Evolutionary conservation across 140 eudicot genomes (phyloP).

Genomic region (Erigeron philadelphicus): DNA sequence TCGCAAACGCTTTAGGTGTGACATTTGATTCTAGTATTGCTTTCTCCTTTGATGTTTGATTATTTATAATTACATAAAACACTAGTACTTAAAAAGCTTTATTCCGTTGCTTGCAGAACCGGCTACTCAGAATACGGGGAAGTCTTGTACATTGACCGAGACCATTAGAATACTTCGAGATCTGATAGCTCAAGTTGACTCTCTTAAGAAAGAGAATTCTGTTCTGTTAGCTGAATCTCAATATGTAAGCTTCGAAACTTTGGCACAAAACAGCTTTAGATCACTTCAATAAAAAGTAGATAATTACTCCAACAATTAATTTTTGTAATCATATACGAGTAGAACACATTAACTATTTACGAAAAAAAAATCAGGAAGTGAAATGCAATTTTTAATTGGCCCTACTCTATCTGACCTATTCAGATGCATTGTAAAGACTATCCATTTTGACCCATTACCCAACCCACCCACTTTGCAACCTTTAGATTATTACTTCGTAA

Average conservation of each 20-base stretch:
- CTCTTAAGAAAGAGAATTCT: conserved; percentile 63
- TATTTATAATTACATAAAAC: neutral
- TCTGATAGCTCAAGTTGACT: conserved; percentile 53
- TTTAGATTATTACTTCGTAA: neutral
- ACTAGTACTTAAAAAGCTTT: neutral
- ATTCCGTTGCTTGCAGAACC: conserved; percentile 38
- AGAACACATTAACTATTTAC: too few species aligned
- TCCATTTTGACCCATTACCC: neutral
- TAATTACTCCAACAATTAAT: too few species aligned
- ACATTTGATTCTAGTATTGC: neutral
- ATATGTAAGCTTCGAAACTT: conserved; percentile 48
- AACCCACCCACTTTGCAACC: neutral
- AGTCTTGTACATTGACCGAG: conserved; percentile 58
- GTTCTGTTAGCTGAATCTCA: conserved; percentile 68
- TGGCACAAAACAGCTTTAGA: neutral
- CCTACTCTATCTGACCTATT: too few species aligned
- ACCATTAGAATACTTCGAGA: conserved; percentile 54
- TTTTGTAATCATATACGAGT: too few species aligned
- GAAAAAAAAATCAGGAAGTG: too few species aligned
- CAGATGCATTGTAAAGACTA: neutral
- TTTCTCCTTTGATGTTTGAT: neutral
- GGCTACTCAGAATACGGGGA: conserved; percentile 45
- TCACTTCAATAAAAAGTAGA: neutral
- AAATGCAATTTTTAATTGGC: too few species aligned
- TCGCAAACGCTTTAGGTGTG: conserved; percentile 52